These are phyloP conservation scores for Mortierella hygrophila DNA, from an alignment of 192 early-diverging fungal genomes.

Conservation along the genomic window DNA sequence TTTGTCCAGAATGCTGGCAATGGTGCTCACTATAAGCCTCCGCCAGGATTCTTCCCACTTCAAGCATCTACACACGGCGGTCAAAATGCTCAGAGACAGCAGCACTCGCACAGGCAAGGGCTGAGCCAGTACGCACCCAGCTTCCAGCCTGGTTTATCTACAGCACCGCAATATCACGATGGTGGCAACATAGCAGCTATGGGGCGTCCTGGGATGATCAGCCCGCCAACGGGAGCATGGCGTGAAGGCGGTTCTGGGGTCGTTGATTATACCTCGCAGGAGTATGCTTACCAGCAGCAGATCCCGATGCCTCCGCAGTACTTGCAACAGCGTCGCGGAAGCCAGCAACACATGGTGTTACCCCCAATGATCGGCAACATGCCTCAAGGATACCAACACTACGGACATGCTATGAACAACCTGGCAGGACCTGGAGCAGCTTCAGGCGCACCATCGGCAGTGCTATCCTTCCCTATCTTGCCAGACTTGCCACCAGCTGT, in stretches of 20 bases:
- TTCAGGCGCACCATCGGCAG: background rate
- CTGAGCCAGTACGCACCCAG: conserved; percentile 12
- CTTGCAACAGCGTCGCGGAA: conserved; percentile 12
- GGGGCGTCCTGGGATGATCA: conserved; percentile 5
- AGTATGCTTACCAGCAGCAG: conserved; percentile 6
- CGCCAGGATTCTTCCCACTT: background rate
- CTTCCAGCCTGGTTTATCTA: conserved; percentile 16
- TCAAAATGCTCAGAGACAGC: conserved; percentile 8
- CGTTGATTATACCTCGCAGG: background rate
- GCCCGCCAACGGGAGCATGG: conserved; percentile 12
- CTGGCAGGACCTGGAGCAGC: background rate
- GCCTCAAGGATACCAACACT: background rate
- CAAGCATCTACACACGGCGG: background rate
- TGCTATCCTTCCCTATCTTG: conserved; percentile 16
- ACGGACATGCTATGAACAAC: background rate
- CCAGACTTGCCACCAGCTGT: conserved; percentile 31
- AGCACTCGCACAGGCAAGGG: background rate
- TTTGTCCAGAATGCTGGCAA: background rate
- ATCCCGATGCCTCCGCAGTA: background rate
- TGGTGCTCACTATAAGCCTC: background rate
- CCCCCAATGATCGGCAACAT: background rate
- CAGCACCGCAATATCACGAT: background rate
- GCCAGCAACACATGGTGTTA: conserved; percentile 13
- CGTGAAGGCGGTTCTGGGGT: conserved; percentile 5
- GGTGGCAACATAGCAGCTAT: background rate